Conservation (phyloP, 148 eudicot genomes). For the Camellia granthamiana region DNA sequence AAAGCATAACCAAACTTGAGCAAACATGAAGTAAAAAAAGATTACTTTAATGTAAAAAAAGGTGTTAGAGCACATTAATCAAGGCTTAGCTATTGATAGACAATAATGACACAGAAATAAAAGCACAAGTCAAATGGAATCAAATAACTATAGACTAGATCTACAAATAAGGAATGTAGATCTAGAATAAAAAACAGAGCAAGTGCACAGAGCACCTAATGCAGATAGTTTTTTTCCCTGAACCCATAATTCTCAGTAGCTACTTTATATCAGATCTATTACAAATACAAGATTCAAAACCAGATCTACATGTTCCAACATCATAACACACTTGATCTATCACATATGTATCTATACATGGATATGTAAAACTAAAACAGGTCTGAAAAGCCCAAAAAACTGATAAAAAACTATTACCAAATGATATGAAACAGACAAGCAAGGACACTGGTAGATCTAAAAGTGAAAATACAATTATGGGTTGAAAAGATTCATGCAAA, state of each 20-base stretch:
- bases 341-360: not conserved
- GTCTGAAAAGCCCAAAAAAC: not conserved
- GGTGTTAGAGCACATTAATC: not conserved
- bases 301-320: conserved; percentile 10
- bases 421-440: not conserved
- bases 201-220: not conserved
- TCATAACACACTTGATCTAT: not conserved
- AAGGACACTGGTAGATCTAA: not conserved
- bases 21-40: not conserved
- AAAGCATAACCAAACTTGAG: no score
- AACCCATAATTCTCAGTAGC: not conserved
- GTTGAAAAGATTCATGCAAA: not conserved
- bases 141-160: not conserved
- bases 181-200: conserved; percentile 11
- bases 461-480: not conserved
- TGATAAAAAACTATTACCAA: not conserved
- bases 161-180: no score
- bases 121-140: not conserved
- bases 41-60: not conserved
- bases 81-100: not conserved
- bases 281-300: not conserved
- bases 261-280: not conserved
- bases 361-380: not conserved
- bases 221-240: not conserved
- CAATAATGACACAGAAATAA: not conserved